Base-by-base conservation (phyloP, 2,329 filamentous ascomycete species). In the Aspergillus calidoustus region DNA sequence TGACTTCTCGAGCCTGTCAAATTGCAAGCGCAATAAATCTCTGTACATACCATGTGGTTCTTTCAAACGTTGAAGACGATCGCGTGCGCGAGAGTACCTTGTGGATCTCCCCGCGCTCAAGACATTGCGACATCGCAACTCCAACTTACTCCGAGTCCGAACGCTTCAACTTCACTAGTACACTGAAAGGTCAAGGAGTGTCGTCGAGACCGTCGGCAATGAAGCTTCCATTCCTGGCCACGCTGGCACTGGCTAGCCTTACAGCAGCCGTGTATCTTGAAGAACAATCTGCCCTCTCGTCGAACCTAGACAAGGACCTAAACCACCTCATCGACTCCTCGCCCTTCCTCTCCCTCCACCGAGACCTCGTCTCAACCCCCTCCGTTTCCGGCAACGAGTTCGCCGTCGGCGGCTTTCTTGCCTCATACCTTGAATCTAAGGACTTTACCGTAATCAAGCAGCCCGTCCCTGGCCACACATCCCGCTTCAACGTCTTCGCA, bases 401-500 rank as follows among this genome's bases (percentile, higher is more conserved):
- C 47, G 78, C 83, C 0, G 87, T 93, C 7, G 91, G 89, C 48
- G 73, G 84, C 52, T 92, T 89, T 77, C 83, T 97, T 5, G 81
- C 85, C 41, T 78, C 84, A 1, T 92, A 91, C 70, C 86, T 97
- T 6, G 75, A 82, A 60, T 72, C 77, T 3, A 82, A 84, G 62
- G 82, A 85, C 67, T 90, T 89, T 76, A 86, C 82, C 0, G 87
- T 90, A 34, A 83, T 89, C 68, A 84, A 82, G 60, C 88, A 90
- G 69, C 68, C 67, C 41, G 72, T 74, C 7, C 56, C 64, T n/a
- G 61, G 50, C 41, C 56, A 50, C n/a, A 64, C 78, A 44, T 73
- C 77, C 34, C 84, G 90, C 47, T 93, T 89, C 81, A 97, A 97
- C 71, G 82, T 97, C 53, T 81, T 93, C 46, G 93, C 93, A 2